Percentiles rank a stretch among this genome's conserved stretches.
Conservation (phyloP, 2,329 filamentous ascomycete genomes). For the Hypoxylon sp. region DNA sequence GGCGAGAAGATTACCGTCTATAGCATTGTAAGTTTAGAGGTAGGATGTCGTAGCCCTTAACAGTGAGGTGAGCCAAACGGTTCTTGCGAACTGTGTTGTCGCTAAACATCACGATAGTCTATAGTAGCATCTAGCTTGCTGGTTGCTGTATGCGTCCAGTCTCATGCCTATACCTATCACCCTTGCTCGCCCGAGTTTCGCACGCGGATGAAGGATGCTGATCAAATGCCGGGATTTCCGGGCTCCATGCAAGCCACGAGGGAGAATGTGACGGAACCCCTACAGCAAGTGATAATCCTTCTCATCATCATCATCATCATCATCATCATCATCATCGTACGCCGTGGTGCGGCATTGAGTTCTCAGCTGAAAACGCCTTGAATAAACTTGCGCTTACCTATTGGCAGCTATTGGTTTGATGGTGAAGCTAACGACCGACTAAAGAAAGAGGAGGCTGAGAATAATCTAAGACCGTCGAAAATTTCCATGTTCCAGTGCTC, state of each 20-base stretch:
- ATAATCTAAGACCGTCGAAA: not conserved
- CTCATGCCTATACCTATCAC: slow-evolving; percentile 3
- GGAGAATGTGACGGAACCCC: slow-evolving; percentile 34
- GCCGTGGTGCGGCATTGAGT: not conserved
- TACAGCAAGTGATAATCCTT: slow-evolving; percentile 19
- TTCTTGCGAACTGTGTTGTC: slow-evolving; percentile 8
- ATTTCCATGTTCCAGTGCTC: slow-evolving; percentile 29
- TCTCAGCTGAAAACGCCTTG: slow-evolving; percentile 19
- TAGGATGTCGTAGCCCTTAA: not conserved
- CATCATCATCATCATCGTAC: slow-evolving; percentile 4
- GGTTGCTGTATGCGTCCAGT: slow-evolving; percentile 3
- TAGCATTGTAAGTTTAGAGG: not conserved
- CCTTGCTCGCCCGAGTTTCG: slow-evolving; percentile 12
- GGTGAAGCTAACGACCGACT: slow-evolving; percentile 10
- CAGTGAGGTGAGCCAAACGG: not conserved
- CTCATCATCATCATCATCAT: slow-evolving; percentile 3
- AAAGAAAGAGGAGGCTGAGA: slow-evolving; percentile 38
- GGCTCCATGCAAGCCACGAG: slow-evolving; percentile 45
- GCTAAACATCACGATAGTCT: slow-evolving; percentile 4
- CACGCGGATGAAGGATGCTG: slow-evolving; percentile 30
- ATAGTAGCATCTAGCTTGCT: not conserved
- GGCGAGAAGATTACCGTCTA: not conserved
- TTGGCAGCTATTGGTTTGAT: slow-evolving; percentile 18
- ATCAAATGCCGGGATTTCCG: slow-evolving; percentile 40
- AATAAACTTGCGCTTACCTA: not conserved